Base-by-base conservation (phyloP, 2,329 filamentous ascomycete species). In the Juglanconis oblonga region DNA sequence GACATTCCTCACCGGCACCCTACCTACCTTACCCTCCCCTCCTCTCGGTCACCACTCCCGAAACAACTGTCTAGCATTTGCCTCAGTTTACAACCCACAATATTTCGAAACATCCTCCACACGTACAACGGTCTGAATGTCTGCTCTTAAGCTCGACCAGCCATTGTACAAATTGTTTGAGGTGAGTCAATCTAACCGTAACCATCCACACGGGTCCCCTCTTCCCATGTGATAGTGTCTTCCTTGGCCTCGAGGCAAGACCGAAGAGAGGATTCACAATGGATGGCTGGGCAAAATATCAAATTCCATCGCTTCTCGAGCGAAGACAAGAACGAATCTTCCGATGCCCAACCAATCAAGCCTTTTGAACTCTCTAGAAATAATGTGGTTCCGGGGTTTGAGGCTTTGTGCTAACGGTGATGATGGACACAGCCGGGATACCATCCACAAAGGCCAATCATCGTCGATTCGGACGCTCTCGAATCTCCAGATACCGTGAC, bases 141-240 rank as follows among this genome's bases (percentile, higher is more conserved):
- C 82, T 80, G 71, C 78, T 72, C 73, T 75, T 71, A 84, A 83
- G 76, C 81, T 82, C 71, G 79, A 80, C 68, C 80, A 79, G 70
- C 75, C 79, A 69, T 72, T 79, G 66, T 84, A 84, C 73, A 84
- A 83, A 76, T 77, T 82, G 72, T 84, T 81, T 71, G 81, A 85
- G 77, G 82, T 85, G 72, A 82, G 83, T 82, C 73, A 65, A 68
- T 66, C 67, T 65, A 61, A 62, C 63, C 72, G 69, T 69, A 72
- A 66, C 69, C 70, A 65, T 64, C 59, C 66, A 66, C 65, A 54
- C 62, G 54, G 2, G 3, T 48, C 5, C 47, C 5, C 7, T 17
- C 10, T 35, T 17, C 6, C 10, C 17, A 13, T 52, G 14, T 42
- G 33, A 36, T 17, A 11, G 32, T 8, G 5, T 14, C 8, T 35